These are phyloP conservation scores for Ziziphus jujuba DNA, from an alignment of 306 rosid species.

Conservation along the genomic window DNA sequence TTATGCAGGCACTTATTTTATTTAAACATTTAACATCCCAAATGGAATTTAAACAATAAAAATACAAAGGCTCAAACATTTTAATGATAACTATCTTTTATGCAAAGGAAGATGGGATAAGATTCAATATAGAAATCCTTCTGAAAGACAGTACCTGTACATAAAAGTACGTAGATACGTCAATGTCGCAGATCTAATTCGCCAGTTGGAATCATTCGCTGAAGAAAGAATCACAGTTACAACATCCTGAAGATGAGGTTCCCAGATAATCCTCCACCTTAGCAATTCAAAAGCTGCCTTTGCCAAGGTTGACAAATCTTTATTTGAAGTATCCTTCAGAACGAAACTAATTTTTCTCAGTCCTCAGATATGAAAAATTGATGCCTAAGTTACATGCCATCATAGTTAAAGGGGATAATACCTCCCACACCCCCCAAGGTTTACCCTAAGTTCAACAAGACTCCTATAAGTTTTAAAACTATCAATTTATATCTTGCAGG, in stretches of 20 bases:
- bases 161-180: slow-evolving; percentile 91
- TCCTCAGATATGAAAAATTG: slow-evolving; percentile 26
- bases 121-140: slow-evolving; percentile 24
- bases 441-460: too few relatives aligned
- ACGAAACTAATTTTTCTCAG: slow-evolving; percentile 31
- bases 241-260: slow-evolving; percentile 75
- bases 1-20: not conserved
- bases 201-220: slow-evolving; percentile 88
- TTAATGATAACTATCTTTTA: not conserved
- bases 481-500: too few relatives aligned
- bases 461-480: too few relatives aligned
- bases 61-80: not conserved
- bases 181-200: slow-evolving; percentile 89
- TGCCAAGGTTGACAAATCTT: slow-evolving; percentile 93
- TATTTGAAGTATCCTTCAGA: slow-evolving; percentile 91
- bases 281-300: slow-evolving; percentile 87
- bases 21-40: not conserved
- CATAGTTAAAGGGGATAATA: not conserved
- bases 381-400: slow-evolving; percentile 14
- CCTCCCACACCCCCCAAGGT: too few relatives aligned
- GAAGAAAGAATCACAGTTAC: slow-evolving; percentile 82
- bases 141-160: slow-evolving; percentile 65
- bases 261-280: slow-evolving; percentile 90
- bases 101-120: not conserved
- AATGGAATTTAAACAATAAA: not conserved